phyloP scores from a whole-genome alignment of 768 basidiomycete genomes.

The Boletus subparvulus region DNA sequence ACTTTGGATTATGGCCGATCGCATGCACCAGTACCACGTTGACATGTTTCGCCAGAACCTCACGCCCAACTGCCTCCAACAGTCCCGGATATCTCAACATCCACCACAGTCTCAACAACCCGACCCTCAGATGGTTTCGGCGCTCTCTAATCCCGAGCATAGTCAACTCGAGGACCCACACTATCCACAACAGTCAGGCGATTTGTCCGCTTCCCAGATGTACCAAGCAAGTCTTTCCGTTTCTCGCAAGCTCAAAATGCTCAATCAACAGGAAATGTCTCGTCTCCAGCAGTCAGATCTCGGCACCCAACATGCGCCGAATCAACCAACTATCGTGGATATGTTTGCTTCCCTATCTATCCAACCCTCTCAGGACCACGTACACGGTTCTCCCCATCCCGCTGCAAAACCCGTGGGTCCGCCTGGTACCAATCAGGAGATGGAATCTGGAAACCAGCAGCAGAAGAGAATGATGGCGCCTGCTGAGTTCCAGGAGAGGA shows the following conservation, averaged over 20 bases:
- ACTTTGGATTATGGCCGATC: conserved; percentile 60
- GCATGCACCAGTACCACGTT: conserved; percentile 46
- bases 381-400: conserved; percentile 52
- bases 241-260: conserved; percentile 40
- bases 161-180: conserved; percentile 42
- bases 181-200: conserved; percentile 42
- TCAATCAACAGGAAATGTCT: conserved; percentile 41
- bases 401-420: conserved; percentile 22
- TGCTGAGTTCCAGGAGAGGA: conserved; percentile 27
- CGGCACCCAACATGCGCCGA: conserved; percentile 36
- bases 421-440: conserved; percentile 21
- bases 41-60: conserved; percentile 51
- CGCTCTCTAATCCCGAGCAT: conserved; percentile 51
- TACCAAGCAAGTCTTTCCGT: conserved; percentile 45
- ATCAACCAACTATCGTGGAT: conserved; percentile 41
- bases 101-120: conserved; percentile 44
- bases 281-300: conserved; percentile 34
- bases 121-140: conserved; percentile 39
- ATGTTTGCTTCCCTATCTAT: conserved; percentile 49
- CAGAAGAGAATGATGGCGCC: conserved; percentile 23
- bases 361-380: conserved; percentile 38
- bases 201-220: conserved; percentile 40
- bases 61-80: conserved; percentile 41
- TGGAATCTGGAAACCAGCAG: conserved; percentile 18
- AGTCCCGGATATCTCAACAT: conserved; percentile 45